Base-by-base conservation (phyloP, 306 rosid genomes). In the Cucumis melo region DNA sequence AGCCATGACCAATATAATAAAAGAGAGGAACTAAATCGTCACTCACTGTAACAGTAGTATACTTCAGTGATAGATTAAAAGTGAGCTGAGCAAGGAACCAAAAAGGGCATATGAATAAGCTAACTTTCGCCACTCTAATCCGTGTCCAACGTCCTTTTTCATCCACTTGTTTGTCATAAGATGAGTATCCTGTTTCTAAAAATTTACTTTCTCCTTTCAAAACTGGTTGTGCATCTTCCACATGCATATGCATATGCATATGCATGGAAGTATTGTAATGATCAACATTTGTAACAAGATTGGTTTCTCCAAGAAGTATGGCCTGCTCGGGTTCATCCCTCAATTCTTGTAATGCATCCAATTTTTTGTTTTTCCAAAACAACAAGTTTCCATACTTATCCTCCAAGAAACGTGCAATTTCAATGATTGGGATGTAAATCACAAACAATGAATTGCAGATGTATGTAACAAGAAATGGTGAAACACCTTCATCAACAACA, bases 81-180 rank as follows among this genome's bases (percentile, higher is more conserved):
- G 87, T 85, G 84, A 94, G 97, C 64, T 94, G 99, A 6, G 99
- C 99, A 0, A 91, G 71, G 83, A 94, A 94, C 99, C 99, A 94
- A 78, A 94, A 87, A 4, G 99, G 97, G 78, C 92, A 88, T 62
- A 94, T 87, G 86, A 90, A 83, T 6, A 94, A 75, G 83, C 99
- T 90, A 89, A 90, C 93, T 92, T 87, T 94, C 8, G 99, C 99
- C 57, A 92, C 82, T 81, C 97, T 83, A 5, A 17, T 78, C 46
- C 96, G 96, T 0, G 92, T 90, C 99, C 99, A 94, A 20, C 95
- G 96, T 74, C 97, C 97, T 78, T 92, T 90, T 51, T 66, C 83
- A 87, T 93, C 97, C 39, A 90, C 73, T 75, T 75, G 86, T 75
- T 80, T 79, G 78, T 74, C 81, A 56, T 81, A 80, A 1, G 70